Evolutionary conservation across 2,329 filamentous ascomycete genomes (phyloP).

Genomic region (Calonectria ilicicola): DNA sequence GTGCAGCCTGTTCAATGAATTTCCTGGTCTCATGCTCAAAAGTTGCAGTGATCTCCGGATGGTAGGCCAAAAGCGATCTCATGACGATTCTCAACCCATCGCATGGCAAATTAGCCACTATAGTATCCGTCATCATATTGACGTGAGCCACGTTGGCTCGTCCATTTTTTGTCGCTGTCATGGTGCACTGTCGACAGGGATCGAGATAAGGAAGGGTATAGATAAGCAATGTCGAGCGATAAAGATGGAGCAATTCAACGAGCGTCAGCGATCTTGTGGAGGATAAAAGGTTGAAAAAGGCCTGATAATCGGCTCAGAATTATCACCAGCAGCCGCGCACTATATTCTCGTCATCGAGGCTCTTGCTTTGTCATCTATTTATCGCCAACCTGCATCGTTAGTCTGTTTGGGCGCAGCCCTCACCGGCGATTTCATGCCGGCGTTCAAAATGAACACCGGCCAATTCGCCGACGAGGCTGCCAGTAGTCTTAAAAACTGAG

Average conservation of each 20-base stretch:
- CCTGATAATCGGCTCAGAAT: background rate
- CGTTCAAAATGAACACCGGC: background rate
- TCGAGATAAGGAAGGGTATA: background rate
- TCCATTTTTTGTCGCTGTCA: constrained; percentile 5
- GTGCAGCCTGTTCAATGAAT: background rate
- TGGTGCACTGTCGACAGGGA: background rate
- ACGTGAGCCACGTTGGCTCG: constrained; percentile 51
- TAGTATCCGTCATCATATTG: constrained; percentile 60
- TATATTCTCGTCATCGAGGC: background rate
- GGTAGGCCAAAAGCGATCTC: constrained; percentile 15
- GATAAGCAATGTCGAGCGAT: background rate
- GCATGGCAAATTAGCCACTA: constrained; percentile 55
- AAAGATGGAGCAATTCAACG: background rate
- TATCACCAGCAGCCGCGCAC: background rate
- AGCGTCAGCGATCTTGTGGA: background rate
- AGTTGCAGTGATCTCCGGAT: constrained; percentile 12
- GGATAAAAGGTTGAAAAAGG: background rate
- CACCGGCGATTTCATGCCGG: background rate
- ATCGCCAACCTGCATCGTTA: background rate
- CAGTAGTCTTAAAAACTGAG: background rate
- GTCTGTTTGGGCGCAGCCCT: background rate
- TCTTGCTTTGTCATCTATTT: constrained; percentile 7
- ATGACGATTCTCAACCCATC: constrained; percentile 55
- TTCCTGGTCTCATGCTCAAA: constrained; percentile 19
- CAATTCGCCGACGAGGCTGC: background rate